These are phyloP conservation scores for Verticillium dahliae DNA, from an alignment of 2,329 filamentous ascomycete species.

Conservation along the genomic window DNA sequence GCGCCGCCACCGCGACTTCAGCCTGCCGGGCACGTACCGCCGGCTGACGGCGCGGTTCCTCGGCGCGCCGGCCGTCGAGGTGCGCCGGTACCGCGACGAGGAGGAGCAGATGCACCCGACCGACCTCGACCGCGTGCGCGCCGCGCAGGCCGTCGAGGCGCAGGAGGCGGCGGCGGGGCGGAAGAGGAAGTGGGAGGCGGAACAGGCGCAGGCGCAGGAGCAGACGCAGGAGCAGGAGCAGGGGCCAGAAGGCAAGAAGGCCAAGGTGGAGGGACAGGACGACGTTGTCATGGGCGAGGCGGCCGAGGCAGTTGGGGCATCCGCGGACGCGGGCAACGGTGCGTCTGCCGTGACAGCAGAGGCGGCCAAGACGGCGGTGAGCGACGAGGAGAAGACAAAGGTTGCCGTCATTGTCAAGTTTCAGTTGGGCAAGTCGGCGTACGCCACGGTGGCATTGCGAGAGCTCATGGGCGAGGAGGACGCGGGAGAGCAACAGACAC, in stretches of 20 bases:
- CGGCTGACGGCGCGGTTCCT: constrained; percentile 72
- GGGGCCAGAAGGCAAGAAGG: constrained; percentile 15
- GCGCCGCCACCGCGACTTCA: constrained; percentile 78
- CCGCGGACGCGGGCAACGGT: constrained; percentile 7
- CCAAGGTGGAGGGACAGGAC: constrained; percentile 11
- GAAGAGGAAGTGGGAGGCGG: constrained; percentile 14
- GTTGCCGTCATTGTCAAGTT: constrained; percentile 67
- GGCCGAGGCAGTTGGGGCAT: constrained; percentile 2
- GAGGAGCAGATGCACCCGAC: constrained; percentile 85
- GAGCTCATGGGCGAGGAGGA: constrained; percentile 59
- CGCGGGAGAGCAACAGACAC: neutral
- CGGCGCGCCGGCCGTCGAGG: constrained; percentile 47
- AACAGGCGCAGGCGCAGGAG: constrained; percentile 13
- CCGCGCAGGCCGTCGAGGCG: constrained; percentile 24
- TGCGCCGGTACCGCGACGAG: constrained; percentile 62
- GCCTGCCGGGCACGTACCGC: constrained; percentile 81
- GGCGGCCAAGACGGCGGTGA: constrained; percentile 9
- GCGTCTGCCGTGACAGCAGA: constrained; percentile 1
- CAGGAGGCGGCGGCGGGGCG: constrained; percentile 6
- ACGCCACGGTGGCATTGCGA: constrained; percentile 76
- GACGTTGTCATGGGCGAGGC: constrained; percentile 9
- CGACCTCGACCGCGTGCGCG: constrained; percentile 65
- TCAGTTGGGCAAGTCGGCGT: constrained; percentile 71
- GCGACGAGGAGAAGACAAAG: constrained; percentile 33
- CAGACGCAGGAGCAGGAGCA: constrained; percentile 14